Evolutionary conservation across 768 basidiomycete genomes (phyloP), one percentile per base, ranked within the genome.

Genomic region (Terana coerulea): DNA sequence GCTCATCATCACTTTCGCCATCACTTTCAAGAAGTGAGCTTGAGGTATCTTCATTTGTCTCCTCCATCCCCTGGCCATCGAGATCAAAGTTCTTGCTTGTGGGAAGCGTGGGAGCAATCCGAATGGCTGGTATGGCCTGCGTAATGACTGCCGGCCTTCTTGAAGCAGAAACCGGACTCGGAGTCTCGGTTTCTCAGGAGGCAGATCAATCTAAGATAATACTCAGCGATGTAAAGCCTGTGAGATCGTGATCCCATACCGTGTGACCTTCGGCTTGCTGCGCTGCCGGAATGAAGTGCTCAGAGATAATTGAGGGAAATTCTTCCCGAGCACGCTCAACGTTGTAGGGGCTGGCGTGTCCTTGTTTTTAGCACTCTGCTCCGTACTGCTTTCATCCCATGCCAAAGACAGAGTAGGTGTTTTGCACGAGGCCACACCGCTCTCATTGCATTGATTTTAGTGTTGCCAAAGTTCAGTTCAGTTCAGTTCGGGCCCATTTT

Each of bases 351-450:
- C 53, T 65, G 0, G 72, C 72, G 0, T 25, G 29, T 59, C 57
- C 4, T 51, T 50, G 1, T 68, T 47, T 37, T 66, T 65, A 1
- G 66, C 43, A 0, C 71, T 57, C 0, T 64, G 62, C 15, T 45
- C 61, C 29, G 69, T 71, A 69, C 34, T 12, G 64, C 62, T 3
- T 57, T 52, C 12, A 72, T 45, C 11, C 57, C 60, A 51, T 72
- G 72, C 71, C 71, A 73, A 37, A 67, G 69, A 52, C 71, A 74
- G 0, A 75, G 51, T 48, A 71, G 71, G 28, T 71, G 68, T 44
- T 74, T 74, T 10, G 68, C 66, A 8, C 61, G 35, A 1, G 67
- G 67, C 46, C 59, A 67, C 6, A 54, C 45, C 0, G 44, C 49
- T 0, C 43, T 46, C 51, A 65, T 66, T 0, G 68, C 67, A 52